Percentiles rank a stretch among this genome's conserved stretches.
Evolutionary conservation across 495 filamentous ascomycete genomes (phyloP).

Genomic region (Hypoxylon subgilvum): DNA sequence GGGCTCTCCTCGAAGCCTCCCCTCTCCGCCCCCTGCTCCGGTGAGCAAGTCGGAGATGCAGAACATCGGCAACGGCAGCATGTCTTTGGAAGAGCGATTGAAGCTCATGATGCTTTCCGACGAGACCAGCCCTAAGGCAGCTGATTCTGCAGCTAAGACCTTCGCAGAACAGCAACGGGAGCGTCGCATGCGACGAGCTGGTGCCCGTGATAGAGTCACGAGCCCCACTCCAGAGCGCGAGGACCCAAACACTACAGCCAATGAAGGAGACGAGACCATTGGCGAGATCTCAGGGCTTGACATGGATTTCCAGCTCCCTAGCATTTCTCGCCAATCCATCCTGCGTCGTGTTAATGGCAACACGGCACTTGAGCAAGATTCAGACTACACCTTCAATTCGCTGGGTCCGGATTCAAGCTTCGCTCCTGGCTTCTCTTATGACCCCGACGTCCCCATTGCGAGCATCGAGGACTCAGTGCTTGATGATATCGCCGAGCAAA

Average conservation of each 20-base stretch:
- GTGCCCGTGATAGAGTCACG: constrained; percentile 50
- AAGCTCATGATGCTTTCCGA: constrained; percentile 81
- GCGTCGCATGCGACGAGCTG: constrained; percentile 63
- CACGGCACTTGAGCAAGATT: constrained; percentile 61
- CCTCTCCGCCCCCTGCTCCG: constrained; percentile 69
- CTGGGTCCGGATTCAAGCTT: constrained; percentile 59
- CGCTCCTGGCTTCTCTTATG: constrained; percentile 60
- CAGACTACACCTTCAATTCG: constrained; percentile 68
- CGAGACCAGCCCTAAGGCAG: constrained; percentile 57
- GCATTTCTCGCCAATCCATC: constrained; percentile 92
- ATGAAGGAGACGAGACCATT: constrained; percentile 57
- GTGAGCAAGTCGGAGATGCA: constrained; percentile 74
- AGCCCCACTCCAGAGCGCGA: constrained; percentile 59
- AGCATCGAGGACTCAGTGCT: constrained; percentile 65
- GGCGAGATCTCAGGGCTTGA: constrained; percentile 60
- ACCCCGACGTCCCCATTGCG: constrained; percentile 86
- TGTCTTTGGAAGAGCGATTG: constrained; percentile 82
- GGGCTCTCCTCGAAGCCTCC: constrained; percentile 65
- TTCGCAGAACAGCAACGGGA: constrained; percentile 64
- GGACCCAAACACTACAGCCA: constrained; percentile 43
- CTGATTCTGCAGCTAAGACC: constrained; percentile 32
- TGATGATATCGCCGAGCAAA: constrained; percentile 59
- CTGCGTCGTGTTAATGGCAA: constrained; percentile 83
- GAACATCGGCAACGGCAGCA: constrained; percentile 67
- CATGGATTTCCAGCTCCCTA: constrained; percentile 67